Percentiles rank a stretch among this genome's conserved stretches.
phyloP scores from a whole-genome alignment of 1,284 basidiomycete genomes.

The Rhodotorula sp. region DNA sequence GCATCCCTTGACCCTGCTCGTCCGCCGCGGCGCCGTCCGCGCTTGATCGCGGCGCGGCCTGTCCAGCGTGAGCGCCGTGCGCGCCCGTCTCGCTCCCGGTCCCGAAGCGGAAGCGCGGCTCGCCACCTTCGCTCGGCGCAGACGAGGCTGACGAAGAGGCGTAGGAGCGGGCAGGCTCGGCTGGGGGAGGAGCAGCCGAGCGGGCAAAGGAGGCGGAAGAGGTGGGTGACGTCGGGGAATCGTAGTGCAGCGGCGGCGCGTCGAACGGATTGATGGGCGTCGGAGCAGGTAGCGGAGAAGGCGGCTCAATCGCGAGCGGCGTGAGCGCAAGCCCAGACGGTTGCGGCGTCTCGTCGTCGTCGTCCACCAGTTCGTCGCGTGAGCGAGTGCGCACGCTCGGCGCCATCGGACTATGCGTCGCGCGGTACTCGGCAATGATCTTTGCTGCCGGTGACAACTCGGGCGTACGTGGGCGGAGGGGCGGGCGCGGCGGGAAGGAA shows the following conservation, averaged over 20 bases:
- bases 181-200: too few species aligned
- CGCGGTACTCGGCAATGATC: constrained; percentile 30
- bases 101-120: constrained; percentile 1
- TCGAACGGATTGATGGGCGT: background rate
- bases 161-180: background rate
- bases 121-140: background rate
- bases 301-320: background rate
- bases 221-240: background rate
- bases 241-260: background rate
- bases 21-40: background rate
- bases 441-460: constrained; percentile 14
- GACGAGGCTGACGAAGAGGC: background rate
- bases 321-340: background rate
- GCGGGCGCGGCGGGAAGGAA: constrained; percentile 36
- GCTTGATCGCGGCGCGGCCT: too few species aligned
- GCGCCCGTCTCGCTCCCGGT: background rate
- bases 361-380: too few species aligned
- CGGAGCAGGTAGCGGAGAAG: too few species aligned
- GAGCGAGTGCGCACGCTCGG: background rate
- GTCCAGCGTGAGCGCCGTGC: background rate
- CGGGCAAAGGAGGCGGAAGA: background rate
- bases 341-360: background rate
- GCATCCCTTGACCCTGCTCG: background rate
- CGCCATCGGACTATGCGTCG: constrained; percentile 4
- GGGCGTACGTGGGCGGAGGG: constrained; percentile 21